Evolutionary conservation across 805 yeast species (phyloP), one percentile per base, ranked within the genome.

Genomic region (Naumovozyma dairenensis): DNA sequence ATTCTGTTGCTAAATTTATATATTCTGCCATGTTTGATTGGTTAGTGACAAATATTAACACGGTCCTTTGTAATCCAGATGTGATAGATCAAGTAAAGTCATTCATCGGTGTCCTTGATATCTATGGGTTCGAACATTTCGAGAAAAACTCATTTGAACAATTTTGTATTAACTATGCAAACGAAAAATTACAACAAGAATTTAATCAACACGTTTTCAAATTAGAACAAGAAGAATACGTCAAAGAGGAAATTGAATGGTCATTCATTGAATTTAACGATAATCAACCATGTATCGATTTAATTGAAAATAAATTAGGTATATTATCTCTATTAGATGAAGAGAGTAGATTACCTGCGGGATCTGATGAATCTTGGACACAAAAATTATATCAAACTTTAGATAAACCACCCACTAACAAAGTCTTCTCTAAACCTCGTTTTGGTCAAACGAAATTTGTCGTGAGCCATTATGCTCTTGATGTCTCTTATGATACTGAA

Each of bases 181-280:
- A 87, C 61, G 98, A 89, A 65, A 89, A 89, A 62, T 70, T 89
- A 49, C 97, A 89, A 62, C 97, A 89, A 61, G 96, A 89, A 59
- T 89, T 89, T 62, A 89, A 87, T 51, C 96, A 86, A 65, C 96
- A 89, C 52, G 96, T 89, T 34, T 89, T 89, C 72, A 89, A 89
- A 56, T 71, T 92, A 41, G 98, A 89, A 57, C 97, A 92, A 66
- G 95, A 87, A 53, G 96, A 92, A 55, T 89, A 89, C 55, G 71
- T 86, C 34, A 74, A 73, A 39, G 97, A 89, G 63, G 81, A 87
- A 53, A 87, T 89, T 44, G 92, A 87, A 57, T 89, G 97, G 96
- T 80, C 89, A 7, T 89, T 89, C 51, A 89, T 89, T 49, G 96
- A 89, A 49, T 89, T 87, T 52, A 77, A 92, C 34, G 98, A 89